A percentile compares a stretch with the other conserved stretches of the same genome.
phyloP scores from a whole-genome alignment of 495 filamentous ascomycete species.

The Neurospora sublineolata region DNA sequence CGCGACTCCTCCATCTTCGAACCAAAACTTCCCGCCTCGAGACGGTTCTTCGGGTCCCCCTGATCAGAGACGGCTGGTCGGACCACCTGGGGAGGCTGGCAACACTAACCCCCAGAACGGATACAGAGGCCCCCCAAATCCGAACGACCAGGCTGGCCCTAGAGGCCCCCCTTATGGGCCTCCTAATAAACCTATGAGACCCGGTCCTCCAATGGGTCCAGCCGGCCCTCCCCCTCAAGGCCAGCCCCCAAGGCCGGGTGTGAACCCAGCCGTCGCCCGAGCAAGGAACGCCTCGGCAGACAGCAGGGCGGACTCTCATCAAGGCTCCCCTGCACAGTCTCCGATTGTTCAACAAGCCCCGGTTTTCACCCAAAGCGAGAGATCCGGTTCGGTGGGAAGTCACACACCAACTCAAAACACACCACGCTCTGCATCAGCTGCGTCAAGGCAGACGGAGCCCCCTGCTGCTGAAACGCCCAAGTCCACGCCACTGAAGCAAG shows the following conservation, averaged over 20 bases:
- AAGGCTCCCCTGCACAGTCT: slow-evolving; percentile 37
- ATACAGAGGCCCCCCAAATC: slow-evolving; percentile 14
- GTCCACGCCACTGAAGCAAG: slow-evolving; percentile 21
- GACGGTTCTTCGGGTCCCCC: slow-evolving; percentile 49
- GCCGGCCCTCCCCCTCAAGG: slow-evolving; percentile 78
- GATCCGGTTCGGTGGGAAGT: slow-evolving; percentile 41
- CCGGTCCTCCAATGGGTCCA: slow-evolving; percentile 58
- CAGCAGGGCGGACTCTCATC: slow-evolving; percentile 19
- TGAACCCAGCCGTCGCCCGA: slow-evolving; percentile 18
- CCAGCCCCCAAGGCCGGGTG: slow-evolving; percentile 62
- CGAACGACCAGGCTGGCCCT: slow-evolving; percentile 6
- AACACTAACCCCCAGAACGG: slow-evolving; percentile 33
- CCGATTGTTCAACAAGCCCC: slow-evolving; percentile 40
- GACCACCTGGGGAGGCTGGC: slow-evolving; percentile 42
- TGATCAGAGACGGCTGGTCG: slow-evolving; percentile 45
- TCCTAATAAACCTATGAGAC: slow-evolving; percentile 58
- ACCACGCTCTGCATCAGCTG: neutral
- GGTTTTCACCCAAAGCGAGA: slow-evolving; percentile 31
- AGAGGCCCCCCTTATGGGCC: slow-evolving; percentile 24
- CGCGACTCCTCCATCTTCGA: slow-evolving; percentile 16
- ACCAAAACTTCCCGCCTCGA: slow-evolving; percentile 40
- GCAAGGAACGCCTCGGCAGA: slow-evolving; percentile 31
- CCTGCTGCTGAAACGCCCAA: slow-evolving; percentile 19
- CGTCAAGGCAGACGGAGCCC: slow-evolving; percentile 14
- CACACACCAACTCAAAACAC: slow-evolving; percentile 44